Percentiles rank a stretch among this genome's conserved stretches.
These are phyloP conservation scores for Deakozyma indianensis DNA, from an alignment of 805 yeast species.

Conservation along the genomic window DNA sequence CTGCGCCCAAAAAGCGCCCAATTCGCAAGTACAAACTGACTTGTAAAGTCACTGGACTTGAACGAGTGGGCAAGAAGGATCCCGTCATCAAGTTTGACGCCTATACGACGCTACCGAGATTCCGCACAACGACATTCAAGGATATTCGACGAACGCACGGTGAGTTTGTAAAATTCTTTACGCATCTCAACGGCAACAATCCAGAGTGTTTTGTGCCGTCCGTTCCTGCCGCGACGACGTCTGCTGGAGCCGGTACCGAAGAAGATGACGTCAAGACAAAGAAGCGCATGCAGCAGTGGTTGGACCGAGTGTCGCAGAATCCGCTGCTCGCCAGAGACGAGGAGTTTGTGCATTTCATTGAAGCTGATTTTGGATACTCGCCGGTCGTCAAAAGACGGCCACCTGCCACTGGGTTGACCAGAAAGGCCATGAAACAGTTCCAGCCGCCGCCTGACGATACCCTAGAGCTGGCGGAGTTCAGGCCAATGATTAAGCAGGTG, in stretches of 20 bases:
- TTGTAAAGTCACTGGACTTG: conserved; percentile 53
- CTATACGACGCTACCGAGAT: conserved; percentile 56
- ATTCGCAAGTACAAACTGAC: conserved; percentile 27
- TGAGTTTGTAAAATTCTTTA: conserved; percentile 64
- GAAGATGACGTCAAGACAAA: conserved; percentile 55
- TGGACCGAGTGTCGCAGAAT: conserved; percentile 53
- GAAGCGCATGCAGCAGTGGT: conserved; percentile 68
- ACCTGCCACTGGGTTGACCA: conserved; percentile 71
- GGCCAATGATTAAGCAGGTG: conserved; percentile 73
- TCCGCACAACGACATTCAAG: conserved; percentile 52
- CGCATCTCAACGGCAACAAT: conserved; percentile 64
- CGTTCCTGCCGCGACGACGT: conserved; percentile 58
- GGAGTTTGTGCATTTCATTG: conserved; percentile 74
- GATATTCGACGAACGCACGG: conserved; percentile 68
- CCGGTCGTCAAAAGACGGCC: conserved; percentile 46
- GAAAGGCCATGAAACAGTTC: conserved; percentile 84
- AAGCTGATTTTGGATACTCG: conserved; percentile 55
- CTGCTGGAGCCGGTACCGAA: conserved; percentile 72
- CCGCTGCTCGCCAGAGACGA: conserved; percentile 79
- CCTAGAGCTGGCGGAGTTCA: conserved; percentile 62
- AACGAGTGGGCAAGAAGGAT: conserved; percentile 57
- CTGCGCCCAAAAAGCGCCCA: not conserved
- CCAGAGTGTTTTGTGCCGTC: conserved; percentile 91
- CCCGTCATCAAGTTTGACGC: conserved; percentile 69
- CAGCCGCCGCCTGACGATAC: conserved; percentile 86